Percentiles rank a stretch among this genome's conserved stretches.
Evolutionary conservation across 1,139 yeast species (phyloP).

Genomic region (Pichia sp.): DNA sequence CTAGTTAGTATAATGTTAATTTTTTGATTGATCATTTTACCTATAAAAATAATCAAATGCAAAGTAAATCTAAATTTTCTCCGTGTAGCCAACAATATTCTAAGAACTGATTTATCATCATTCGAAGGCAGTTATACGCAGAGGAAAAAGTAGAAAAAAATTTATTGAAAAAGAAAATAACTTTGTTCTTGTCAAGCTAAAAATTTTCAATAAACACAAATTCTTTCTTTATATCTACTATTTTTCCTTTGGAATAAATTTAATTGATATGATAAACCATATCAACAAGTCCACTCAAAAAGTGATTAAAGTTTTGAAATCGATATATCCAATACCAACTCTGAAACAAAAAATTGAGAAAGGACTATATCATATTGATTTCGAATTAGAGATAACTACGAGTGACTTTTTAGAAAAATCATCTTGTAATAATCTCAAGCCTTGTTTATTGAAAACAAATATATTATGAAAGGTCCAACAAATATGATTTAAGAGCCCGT

Average conservation of each 20-base stretch:
- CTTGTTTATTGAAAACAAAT: constrained; percentile 11
- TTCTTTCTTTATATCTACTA: constrained; percentile 10
- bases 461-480: constrained; percentile 14
- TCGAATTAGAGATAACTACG: constrained; percentile 29
- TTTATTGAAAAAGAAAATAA: constrained; percentile 3
- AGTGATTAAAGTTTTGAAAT: constrained; percentile 5
- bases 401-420: constrained; percentile 11
- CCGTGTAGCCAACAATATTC: constrained; percentile 13
- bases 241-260: constrained; percentile 31
- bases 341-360: background rate
- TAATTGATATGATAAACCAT: constrained; percentile 22
- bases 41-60: background rate
- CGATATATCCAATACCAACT: constrained; percentile 5
- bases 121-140: constrained; percentile 27
- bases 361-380: constrained; percentile 21
- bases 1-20: constrained; percentile 15
- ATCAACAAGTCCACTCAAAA: constrained; percentile 10
- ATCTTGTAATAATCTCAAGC: constrained; percentile 29
- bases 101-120: constrained; percentile 28
- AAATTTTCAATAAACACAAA: constrained; percentile 9
- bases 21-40: constrained; percentile 4
- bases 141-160: constrained; percentile 27
- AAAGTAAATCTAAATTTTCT: constrained; percentile 10
- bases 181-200: background rate
- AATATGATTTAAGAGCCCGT: constrained; percentile 8